These are phyloP conservation scores for Wickerhamomyces sp. DNA, from an alignment of 1,139 yeast genomes.

Conservation along the genomic window DNA sequence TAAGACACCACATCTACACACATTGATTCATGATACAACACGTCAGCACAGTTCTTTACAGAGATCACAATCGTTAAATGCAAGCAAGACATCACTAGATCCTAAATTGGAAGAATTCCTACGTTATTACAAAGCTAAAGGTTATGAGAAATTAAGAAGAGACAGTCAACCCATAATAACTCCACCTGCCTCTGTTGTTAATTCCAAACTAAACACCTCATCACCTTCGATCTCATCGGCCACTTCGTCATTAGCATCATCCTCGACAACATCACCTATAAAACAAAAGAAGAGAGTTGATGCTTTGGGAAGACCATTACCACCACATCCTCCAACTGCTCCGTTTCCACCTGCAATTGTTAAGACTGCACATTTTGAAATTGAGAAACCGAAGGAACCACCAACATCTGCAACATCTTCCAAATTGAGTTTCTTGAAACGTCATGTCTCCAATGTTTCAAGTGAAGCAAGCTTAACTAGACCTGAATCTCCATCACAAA, in stretches of 20 bases:
- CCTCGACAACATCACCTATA: constrained; percentile 11
- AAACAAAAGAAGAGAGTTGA: constrained; percentile 19
- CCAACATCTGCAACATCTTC: constrained; percentile 9
- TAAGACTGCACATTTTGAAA: constrained; percentile 24
- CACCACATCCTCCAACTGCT: constrained; percentile 41
- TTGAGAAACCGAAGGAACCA: constrained; percentile 6
- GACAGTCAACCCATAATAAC: constrained; percentile 7
- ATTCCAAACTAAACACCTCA: constrained; percentile 1
- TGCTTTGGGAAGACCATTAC: constrained; percentile 36
- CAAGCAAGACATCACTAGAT: constrained; percentile 29
- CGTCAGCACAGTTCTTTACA: constrained; percentile 9
- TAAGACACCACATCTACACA: no score
- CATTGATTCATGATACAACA: no score
- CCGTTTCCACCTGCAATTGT: constrained; percentile 45
- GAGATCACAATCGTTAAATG: constrained; percentile 15
- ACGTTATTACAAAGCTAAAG: constrained; percentile 40
- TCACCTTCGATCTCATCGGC: neutral
- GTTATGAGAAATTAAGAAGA: constrained; percentile 26
- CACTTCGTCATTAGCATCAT: constrained; percentile 3
- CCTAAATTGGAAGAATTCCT: constrained; percentile 57
- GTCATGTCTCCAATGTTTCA: constrained; percentile 10
- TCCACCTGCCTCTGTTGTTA: neutral
- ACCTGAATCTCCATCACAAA: constrained; percentile 1
- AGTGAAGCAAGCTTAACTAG: constrained; percentile 7
- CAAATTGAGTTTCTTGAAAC: constrained; percentile 16